Conservation (phyloP, 257 asterid species). For the Solanum etuberosum region DNA sequence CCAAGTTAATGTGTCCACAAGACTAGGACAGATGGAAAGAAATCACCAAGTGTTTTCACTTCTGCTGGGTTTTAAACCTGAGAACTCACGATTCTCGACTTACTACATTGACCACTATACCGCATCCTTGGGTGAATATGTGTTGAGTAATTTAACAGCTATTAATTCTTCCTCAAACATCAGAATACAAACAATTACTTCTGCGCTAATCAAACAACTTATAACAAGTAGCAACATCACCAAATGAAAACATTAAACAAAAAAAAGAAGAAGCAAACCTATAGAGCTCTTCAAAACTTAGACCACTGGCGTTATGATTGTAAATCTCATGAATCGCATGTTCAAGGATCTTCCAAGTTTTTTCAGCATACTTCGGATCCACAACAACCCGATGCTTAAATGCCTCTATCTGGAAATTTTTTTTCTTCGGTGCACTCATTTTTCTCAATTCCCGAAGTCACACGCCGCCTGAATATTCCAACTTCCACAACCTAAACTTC, state of each 20-base stretch:
- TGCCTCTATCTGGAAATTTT: slow-evolving; percentile 23
- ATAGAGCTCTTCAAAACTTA: slow-evolving; percentile 25
- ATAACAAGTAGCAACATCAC: background rate
- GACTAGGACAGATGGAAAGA: background rate
- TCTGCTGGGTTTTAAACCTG: background rate
- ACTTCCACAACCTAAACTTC: background rate
- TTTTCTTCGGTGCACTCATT: slow-evolving; percentile 18
- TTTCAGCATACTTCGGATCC: slow-evolving; percentile 28
- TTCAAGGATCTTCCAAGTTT: slow-evolving; percentile 22
- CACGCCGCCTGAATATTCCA: background rate
- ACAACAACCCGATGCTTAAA: slow-evolving; percentile 26
- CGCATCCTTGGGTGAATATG: background rate
- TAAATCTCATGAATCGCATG: slow-evolving; percentile 29
- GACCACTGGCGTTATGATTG: slow-evolving; percentile 22
- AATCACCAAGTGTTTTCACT: background rate
- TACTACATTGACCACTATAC: background rate
- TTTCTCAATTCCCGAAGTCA: background rate
- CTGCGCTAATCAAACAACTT: background rate
- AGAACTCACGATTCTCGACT: background rate
- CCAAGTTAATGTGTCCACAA: background rate
- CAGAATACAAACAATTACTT: background rate
- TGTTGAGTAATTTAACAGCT: background rate
- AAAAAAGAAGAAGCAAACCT: slow-evolving; percentile 1
- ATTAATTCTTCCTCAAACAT: background rate
- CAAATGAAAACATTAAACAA: background rate